These are phyloP conservation scores for Capsicum baccatum DNA, from an alignment of 257 asterid species.

Conservation along the genomic window DNA sequence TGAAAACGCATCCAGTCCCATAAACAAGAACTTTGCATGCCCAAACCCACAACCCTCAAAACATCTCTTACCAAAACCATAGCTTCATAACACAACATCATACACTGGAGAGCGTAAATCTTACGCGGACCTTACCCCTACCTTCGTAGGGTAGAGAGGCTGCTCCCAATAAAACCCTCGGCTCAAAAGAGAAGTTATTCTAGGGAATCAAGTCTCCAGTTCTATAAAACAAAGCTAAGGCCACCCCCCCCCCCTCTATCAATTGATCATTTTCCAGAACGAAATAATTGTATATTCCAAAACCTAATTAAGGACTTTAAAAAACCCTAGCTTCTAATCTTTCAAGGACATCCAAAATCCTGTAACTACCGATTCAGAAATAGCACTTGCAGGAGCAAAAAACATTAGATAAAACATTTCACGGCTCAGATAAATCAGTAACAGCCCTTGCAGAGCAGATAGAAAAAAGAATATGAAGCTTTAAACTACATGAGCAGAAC, in stretches of 20 bases:
- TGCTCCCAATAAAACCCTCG: too few relatives aligned
- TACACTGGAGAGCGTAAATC: too few relatives aligned
- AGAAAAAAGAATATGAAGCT: too few relatives aligned
- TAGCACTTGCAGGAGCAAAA: not conserved
- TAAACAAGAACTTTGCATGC: not conserved
- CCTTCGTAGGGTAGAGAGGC: too few relatives aligned
- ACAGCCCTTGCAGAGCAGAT: not conserved
- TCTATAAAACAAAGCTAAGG: too few relatives aligned
- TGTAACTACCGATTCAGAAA: not conserved
- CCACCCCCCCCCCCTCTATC: too few relatives aligned
- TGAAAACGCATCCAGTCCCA: not conserved
- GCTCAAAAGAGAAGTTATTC: too few relatives aligned
- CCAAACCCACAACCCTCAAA: conserved; percentile 11
- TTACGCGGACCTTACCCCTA: too few relatives aligned
- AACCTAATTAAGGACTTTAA: not conserved
- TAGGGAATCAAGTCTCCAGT: too few relatives aligned
- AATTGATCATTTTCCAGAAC: too few relatives aligned
- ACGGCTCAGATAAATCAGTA: not conserved
- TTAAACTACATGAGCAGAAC: not conserved
- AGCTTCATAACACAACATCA: not conserved
- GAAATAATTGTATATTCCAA: too few relatives aligned
- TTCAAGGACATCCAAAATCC: conserved; percentile 19
- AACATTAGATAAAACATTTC: not conserved
- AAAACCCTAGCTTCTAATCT: not conserved
- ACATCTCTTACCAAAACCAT: not conserved